Base-by-base conservation (phyloP, 208 protist genomes). In the Crithidia brevicula region DNA sequence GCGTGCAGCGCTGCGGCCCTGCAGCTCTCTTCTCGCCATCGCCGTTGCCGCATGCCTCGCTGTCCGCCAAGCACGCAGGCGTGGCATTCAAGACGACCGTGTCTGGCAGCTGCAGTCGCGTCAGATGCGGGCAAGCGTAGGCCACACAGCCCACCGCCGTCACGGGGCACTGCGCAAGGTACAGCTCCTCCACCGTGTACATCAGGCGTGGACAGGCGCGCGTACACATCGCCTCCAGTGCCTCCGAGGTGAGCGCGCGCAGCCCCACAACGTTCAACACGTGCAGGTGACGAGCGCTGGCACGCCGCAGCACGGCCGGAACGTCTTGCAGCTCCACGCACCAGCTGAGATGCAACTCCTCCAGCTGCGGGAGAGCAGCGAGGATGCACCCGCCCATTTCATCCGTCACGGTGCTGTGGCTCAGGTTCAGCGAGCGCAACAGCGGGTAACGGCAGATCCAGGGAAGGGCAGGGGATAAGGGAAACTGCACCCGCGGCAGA, bases 41-140 rank as follows among this genome's bases (percentile, higher is more conserved):
- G n/a, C n/a, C n/a, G n/a, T n/a, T n/a, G n/a, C n/a, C n/a, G n/a
- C n/a, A n/a, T n/a, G 36, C 36, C 15, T 40, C 36, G 15, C 36
- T 40, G 1, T 1, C 15, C 36, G 36, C 1, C 36, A 1, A 7
- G 36, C 15, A 13, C 16, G 23, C 36, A 16, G 22, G 7, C 22
- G 27, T 36, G 27, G 56, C 40, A 40, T 50, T 40, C 38, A 62
- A 27, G 25, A 62, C 56, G 10, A 40, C 50, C 27, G 56, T 28
- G 20, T 62, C 40, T 3, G 56, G 56, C 56, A 62, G 56, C 56
- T 62, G 36, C 40, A 62, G 56, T 3, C 40, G 56, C 0, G 22
- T 16, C 16, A 62, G 40, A 11, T 30, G 22, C 15, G 56, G 40
- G 27, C 40, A 62, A 16, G 56, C 56, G 23, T 36, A 50, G 36